Base-by-base conservation (phyloP, 495 filamentous ascomycete species). In the Neurospora sp. region DNA sequence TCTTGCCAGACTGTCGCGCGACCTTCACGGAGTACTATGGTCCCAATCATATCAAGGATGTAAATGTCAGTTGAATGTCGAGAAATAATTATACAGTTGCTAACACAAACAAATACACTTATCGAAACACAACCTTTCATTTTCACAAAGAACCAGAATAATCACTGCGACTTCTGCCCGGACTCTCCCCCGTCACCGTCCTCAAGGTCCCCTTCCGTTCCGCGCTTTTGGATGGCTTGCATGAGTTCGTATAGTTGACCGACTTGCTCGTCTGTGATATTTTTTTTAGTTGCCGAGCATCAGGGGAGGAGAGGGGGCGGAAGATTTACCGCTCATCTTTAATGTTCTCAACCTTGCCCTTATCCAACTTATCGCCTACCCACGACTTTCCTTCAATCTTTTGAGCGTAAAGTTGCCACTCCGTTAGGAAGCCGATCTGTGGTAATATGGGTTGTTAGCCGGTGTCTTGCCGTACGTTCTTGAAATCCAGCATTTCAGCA, bases 381-480 rank as follows among this genome's bases (percentile, higher is more conserved):
- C 96, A 98, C 0, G 86, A 80, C 54, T 96, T 91, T 0, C 94
- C 94, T 77, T 98, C 96, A 20, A 99, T 78, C 76, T 91, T 88
- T 81, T 99, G 95, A 11, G 93, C 94, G 78, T 98, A 99, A 39
- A 92, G 81, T 79, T 98, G 96, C 96, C 96, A 99, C 82, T 98
- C 94, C 0, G 92, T 95, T 77, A 98, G 85, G 79, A 99, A 99
- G 4, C 96, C 96, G 75, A 98, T 92, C 94, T 97, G 72, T 44
- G 3, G 31, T 2, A 3, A 31, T 4, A 31, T 1, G 31, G 31
- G 31, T 31, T 2, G 31, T 31, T 31, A 31, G 31, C 3, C 31
- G 31, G 31, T 31, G 31, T 31, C 31, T 31, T 31, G 31, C 31
- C 31, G 31, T 31, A 31, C 31, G 31, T 31, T 31, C 31, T 31